Base-by-base conservation (phyloP, 495 filamentous ascomycete genomes). In the Hamigera avellanea region DNA sequence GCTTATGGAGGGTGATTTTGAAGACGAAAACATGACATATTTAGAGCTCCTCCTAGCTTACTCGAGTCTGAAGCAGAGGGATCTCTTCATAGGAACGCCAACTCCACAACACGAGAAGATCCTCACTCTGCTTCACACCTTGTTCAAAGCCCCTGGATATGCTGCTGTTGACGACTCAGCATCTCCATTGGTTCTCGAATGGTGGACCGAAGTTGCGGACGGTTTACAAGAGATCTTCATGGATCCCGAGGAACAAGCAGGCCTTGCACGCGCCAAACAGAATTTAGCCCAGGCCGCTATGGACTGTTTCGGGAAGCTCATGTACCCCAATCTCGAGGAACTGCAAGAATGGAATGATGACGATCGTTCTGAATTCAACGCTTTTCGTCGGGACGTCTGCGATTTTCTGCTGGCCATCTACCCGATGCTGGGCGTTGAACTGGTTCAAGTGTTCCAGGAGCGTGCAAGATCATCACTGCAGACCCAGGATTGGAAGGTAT, bases 341-440 rank as follows among this genome's bases (percentile, higher is more conserved):
- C 15, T 64, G 15, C 45, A 43, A 8, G 52, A 47, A 5, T 95
- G 86, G 88, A 74, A 78, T 37, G 76, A 78, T 19, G 72, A 81
- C 4, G 76, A 86, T 29, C 73, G 74, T 32, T 63, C 62, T 31
- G 80, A 75, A 27, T 95, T 95, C 52, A 69, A 68, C 38, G 74
- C 80, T 26, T 89, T 86, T 33, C 75, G 91, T 16, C 73, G 78
- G 36, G 88, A 95, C 45, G 81, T 86, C 31, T 73, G 68, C 32
- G 87, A 95, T 54, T 72, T 93, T 41, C 61, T 95, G 2, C 75
- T 88, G 36, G 72, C 82, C 2, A 75, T 80, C 18, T 94, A 83
- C 46, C 66, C 78, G 0, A 62, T 86, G 5, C 56, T 86, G 3
- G 83, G 83, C 0, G 64, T 75, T 15, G 63, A 69, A 3, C 49